Evolutionary conservation across 805 yeast species (phyloP).

Genomic region (Crinitomyces ghanaensis): DNA sequence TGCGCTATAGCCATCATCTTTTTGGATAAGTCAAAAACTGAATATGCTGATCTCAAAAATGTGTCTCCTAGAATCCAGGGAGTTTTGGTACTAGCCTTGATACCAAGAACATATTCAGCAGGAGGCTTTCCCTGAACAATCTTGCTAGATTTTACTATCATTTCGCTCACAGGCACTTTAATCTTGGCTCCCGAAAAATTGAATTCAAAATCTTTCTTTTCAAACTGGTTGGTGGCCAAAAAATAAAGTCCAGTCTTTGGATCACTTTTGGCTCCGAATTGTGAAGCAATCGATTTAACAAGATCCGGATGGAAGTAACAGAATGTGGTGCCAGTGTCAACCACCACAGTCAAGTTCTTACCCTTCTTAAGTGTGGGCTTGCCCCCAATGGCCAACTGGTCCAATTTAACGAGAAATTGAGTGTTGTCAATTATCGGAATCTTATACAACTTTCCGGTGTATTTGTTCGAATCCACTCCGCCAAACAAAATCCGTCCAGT

Average conservation of each 20-base stretch:
- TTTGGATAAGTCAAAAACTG: conserved; percentile 54
- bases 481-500: conserved; percentile 35
- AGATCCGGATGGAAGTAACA: conserved; percentile 34
- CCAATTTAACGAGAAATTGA: conserved; percentile 8
- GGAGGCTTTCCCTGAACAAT: conserved; percentile 8
- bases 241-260: conserved; percentile 17
- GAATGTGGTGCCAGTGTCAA: conserved; percentile 49
- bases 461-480: conserved; percentile 35
- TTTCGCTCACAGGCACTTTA: conserved; percentile 17
- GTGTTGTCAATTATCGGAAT: conserved; percentile 23
- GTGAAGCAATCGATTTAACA: conserved; percentile 4
- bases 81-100: conserved; percentile 6
- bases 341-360: conserved; percentile 27
- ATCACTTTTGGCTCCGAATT: conserved; percentile 6
- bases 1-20: conserved; percentile 45
- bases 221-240: conserved; percentile 6
- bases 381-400: conserved; percentile 10
- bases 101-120: conserved; percentile 9
- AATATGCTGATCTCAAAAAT: conserved; percentile 52
- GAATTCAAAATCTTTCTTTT: conserved; percentile 11
- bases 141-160: conserved; percentile 10
- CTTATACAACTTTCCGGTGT: conserved; percentile 28
- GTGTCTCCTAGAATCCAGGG: conserved; percentile 48
- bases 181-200: conserved; percentile 18
- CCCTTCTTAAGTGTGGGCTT: conserved; percentile 4